phyloP scores from a whole-genome alignment of 164 flowering plant species.

The Sextonia rubra region DNA sequence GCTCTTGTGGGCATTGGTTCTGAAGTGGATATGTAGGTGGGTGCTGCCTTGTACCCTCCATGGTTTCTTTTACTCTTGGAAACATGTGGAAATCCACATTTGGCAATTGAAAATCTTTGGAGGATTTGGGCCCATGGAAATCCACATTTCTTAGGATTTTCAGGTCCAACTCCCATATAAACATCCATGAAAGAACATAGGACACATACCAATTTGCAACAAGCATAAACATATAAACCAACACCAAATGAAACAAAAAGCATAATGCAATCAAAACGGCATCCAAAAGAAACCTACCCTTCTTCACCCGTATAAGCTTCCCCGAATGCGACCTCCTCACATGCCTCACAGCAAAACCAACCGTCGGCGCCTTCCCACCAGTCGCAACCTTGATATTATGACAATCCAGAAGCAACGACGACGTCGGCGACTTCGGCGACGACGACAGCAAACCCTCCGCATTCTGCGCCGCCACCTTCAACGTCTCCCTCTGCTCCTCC shows the following conservation, averaged over 20 bases:
- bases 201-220: not conserved
- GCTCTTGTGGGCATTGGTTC: too few relatives aligned
- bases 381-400: slow-evolving; percentile 53
- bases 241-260: not conserved
- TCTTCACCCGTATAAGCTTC: slow-evolving; percentile 70
- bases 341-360: slow-evolving; percentile 62
- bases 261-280: not conserved
- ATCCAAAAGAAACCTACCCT: slow-evolving; percentile 46
- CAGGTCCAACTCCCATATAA: too few relatives aligned
- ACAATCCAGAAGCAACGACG: slow-evolving; percentile 46
- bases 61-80: too few relatives aligned
- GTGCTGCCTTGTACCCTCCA: too few relatives aligned
- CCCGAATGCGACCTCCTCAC: slow-evolving; percentile 86
- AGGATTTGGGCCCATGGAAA: too few relatives aligned
- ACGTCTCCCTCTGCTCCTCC: slow-evolving; percentile 71
- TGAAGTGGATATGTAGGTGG: too few relatives aligned
- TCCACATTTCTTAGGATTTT: too few relatives aligned
- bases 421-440: slow-evolving; percentile 58
- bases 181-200: not conserved
- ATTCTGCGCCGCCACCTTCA: slow-evolving; percentile 62
- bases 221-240: too few relatives aligned
- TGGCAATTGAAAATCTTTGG: too few relatives aligned
- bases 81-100: too few relatives aligned
- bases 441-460: slow-evolving; percentile 61
- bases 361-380: slow-evolving; percentile 45